Evolutionary conservation across 2,329 filamentous ascomycete species (phyloP).

Genomic region (Fusarium metavorans): DNA sequence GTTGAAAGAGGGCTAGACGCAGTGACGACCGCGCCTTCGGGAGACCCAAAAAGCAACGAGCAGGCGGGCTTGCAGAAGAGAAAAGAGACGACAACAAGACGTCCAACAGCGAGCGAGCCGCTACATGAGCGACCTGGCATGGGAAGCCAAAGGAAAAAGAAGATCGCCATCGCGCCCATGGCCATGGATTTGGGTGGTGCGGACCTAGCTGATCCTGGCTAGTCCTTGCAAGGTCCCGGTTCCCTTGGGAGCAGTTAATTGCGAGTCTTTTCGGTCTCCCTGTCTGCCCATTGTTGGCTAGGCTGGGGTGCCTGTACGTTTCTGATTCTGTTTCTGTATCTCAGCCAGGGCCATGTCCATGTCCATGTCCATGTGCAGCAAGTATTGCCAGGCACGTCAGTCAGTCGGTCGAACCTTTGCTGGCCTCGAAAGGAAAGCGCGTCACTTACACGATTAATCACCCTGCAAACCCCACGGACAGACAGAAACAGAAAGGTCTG

Average conservation of each 20-base stretch:
- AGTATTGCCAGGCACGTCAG: background rate
- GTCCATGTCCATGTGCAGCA: background rate
- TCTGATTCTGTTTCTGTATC: background rate
- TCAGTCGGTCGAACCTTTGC: conserved; percentile 9
- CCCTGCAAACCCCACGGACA: background rate
- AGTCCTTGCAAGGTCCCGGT: conserved; percentile 33
- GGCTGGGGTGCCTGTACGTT: background rate
- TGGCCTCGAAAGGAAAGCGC: conserved; percentile 23
- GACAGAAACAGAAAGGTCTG: conserved; percentile 2
- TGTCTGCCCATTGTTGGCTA: background rate
- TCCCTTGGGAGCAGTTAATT: conserved; percentile 29
- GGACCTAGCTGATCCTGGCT: conserved; percentile 39
- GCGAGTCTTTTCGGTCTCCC: background rate
- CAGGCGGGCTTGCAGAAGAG: conserved; percentile 35
- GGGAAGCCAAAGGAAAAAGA: conserved; percentile 35
- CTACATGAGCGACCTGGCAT: conserved; percentile 25
- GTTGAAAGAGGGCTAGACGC: conserved; percentile 36
- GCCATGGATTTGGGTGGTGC: conserved; percentile 46
- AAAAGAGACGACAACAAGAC: conserved; percentile 43
- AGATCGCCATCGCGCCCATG: conserved; percentile 44
- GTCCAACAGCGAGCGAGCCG: conserved; percentile 7
- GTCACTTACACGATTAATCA: conserved; percentile 15
- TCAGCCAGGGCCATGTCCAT: background rate
- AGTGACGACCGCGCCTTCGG: conserved; percentile 34
- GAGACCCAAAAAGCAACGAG: conserved; percentile 42